These are phyloP conservation scores for Acrodontium crateriforme DNA, from an alignment of 2,329 filamentous ascomycete genomes.

Conservation along the genomic window DNA sequence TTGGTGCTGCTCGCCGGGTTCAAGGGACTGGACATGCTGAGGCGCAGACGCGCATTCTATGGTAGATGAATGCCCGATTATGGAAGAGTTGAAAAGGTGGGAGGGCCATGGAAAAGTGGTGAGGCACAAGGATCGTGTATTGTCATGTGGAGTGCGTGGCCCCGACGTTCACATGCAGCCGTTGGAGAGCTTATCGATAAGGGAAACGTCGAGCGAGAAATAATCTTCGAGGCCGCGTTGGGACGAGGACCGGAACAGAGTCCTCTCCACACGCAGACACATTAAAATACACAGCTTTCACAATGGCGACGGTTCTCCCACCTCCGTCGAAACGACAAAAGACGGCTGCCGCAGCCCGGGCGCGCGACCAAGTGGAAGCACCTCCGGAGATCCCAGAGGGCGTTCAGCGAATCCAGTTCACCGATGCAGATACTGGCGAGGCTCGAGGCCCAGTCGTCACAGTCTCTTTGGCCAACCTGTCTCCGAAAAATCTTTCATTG, in stretches of 20 bases:
- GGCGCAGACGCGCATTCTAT: conserved; percentile 4
- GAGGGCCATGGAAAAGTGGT: too few species aligned
- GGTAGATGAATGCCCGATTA: too few species aligned
- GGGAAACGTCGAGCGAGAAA: too few species aligned
- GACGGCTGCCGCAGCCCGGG: conserved; percentile 57
- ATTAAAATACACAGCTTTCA: conserved; percentile 3
- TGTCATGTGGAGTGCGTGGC: too few species aligned
- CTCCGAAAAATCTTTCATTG: conserved; percentile 77
- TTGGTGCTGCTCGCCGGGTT: conserved; percentile 1
- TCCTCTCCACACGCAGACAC: too few species aligned
- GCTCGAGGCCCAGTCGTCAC: conserved; percentile 57
- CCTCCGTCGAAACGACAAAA: conserved; percentile 80
- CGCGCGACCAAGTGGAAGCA: conserved; percentile 64
- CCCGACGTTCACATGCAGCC: too few species aligned
- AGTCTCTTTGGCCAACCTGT: conserved; percentile 72
- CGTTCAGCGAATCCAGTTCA: conserved; percentile 59
- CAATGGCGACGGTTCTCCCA: conserved; percentile 70
- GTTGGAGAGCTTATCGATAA: too few species aligned
- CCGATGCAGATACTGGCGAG: conserved; percentile 60
- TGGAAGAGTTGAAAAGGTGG: too few species aligned
- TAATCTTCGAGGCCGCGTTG: too few species aligned
- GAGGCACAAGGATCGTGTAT: too few species aligned
- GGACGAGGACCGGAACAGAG: too few species aligned
- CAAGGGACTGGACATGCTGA: conserved; percentile 7
- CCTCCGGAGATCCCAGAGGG: conserved; percentile 50